These are phyloP conservation scores for Cladosporium phlei DNA, from an alignment of 2,329 filamentous ascomycete species.

Conservation along the genomic window DNA sequence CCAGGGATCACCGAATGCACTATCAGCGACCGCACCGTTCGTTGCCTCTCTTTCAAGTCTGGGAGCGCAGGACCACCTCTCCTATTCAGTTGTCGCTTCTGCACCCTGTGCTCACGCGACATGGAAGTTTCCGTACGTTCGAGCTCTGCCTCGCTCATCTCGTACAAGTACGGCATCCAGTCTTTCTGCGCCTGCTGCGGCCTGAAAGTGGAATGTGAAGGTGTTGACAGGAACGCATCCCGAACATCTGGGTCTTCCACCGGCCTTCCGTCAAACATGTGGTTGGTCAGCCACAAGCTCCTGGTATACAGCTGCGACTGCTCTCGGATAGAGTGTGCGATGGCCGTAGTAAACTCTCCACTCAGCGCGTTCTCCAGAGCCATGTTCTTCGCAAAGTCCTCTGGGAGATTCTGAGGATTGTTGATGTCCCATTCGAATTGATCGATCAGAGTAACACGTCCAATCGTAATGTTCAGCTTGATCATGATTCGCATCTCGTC, in stretches of 20 bases:
- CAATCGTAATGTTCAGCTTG: slow-evolving; percentile 97
- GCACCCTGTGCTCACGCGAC: slow-evolving; percentile 84
- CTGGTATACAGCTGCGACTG: slow-evolving; percentile 92
- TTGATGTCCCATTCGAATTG: slow-evolving; percentile 99
- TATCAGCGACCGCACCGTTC: slow-evolving; percentile 86
- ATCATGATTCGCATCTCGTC: slow-evolving; percentile 97
- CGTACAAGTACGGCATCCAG: slow-evolving; percentile 87
- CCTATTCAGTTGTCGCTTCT: slow-evolving; percentile 92
- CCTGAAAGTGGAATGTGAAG: slow-evolving; percentile 76
- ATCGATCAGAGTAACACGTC: slow-evolving; percentile 86
- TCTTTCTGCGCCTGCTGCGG: slow-evolving; percentile 92
- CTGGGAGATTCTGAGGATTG: slow-evolving; percentile 85
- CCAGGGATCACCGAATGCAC: slow-evolving; percentile 91
- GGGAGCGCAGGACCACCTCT: slow-evolving; percentile 87
- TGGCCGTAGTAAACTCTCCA: slow-evolving; percentile 94
- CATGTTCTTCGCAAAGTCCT: slow-evolving; percentile 90
- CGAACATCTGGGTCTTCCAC: slow-evolving; percentile 89
- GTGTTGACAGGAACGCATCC: slow-evolving; percentile 78
- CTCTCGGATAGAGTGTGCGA: slow-evolving; percentile 95
- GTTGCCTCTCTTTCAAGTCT: slow-evolving; percentile 91
- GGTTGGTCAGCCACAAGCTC: slow-evolving; percentile 85
- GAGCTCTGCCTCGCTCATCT: slow-evolving; percentile 83
- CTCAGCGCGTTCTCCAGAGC: slow-evolving; percentile 82
- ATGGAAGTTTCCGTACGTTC: slow-evolving; percentile 90
- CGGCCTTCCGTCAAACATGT: slow-evolving; percentile 90